phyloP scores from a whole-genome alignment of 163 green algal genomes.

The Picocystis sp. region DNA sequence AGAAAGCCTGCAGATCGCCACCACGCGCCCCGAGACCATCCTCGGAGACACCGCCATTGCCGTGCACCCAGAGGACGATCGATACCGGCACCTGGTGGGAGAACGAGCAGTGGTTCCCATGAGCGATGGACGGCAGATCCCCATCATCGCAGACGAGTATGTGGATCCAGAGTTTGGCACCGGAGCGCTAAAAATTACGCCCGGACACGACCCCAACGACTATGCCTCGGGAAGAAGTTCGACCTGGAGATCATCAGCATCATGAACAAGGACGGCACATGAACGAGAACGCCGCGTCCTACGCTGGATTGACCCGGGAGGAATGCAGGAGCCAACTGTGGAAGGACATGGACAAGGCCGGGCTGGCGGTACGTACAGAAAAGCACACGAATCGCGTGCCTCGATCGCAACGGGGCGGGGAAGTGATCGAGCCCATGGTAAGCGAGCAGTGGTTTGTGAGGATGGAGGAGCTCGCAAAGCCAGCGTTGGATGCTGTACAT shows the following conservation, averaged over 20 bases:
- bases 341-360: slow-evolving; percentile 66
- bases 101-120: slow-evolving; percentile 51
- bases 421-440: slow-evolving; percentile 93
- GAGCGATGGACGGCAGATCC: slow-evolving; percentile 49
- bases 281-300: slow-evolving; percentile 17
- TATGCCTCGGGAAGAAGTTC: slow-evolving; percentile 86
- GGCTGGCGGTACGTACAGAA: slow-evolving; percentile 70
- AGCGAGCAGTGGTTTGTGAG: slow-evolving; percentile 96
- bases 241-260: slow-evolving; percentile 79
- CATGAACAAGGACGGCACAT: slow-evolving; percentile 57
- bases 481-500: slow-evolving; percentile 59
- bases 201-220: slow-evolving; percentile 90
- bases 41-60: slow-evolving; percentile 89
- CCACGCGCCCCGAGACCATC: slow-evolving; percentile 91
- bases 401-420: slow-evolving; percentile 77
- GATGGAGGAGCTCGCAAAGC: slow-evolving; percentile 73
- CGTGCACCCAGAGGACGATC: slow-evolving; percentile 63
- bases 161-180: slow-evolving; percentile 95
- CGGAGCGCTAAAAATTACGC: slow-evolving; percentile 93
- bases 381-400: slow-evolving; percentile 68
- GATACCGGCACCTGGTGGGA: slow-evolving; percentile 65
- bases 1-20: slow-evolving; percentile 71
- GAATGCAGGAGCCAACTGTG: slow-evolving; percentile 61
- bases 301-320: slow-evolving; percentile 64
- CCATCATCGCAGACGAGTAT: slow-evolving; percentile 84